These are phyloP conservation scores for Phytopythium chamaehyphon DNA, from an alignment of 352 stramenopile genomes.

Conservation along the genomic window DNA sequence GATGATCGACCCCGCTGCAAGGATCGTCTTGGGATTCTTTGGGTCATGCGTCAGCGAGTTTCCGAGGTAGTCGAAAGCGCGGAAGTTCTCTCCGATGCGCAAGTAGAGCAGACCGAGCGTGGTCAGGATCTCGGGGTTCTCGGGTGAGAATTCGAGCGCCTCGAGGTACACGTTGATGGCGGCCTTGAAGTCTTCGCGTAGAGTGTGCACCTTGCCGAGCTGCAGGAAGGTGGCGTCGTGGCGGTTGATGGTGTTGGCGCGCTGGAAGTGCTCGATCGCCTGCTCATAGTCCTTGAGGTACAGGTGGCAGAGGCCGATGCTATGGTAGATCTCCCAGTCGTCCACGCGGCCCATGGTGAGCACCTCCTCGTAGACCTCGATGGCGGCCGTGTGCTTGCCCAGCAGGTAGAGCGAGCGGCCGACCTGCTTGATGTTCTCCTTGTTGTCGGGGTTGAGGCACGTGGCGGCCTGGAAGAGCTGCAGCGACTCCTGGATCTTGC, in stretches of 20 bases:
- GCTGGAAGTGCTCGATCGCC: conserved; percentile 85
- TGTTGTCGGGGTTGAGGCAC: conserved; percentile 90
- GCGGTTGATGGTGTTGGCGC: conserved; percentile 89
- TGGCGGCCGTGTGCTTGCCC: conserved; percentile 87
- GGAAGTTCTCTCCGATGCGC: conserved; percentile 86
- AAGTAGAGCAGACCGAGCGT: conserved; percentile 90
- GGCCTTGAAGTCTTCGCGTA: conserved; percentile 80
- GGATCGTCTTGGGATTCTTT: conserved; percentile 89
- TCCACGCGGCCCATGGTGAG: conserved; percentile 71
- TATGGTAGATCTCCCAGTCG: conserved; percentile 93
- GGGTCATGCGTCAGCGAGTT: conserved; percentile 92
- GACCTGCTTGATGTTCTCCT: conserved; percentile 91
- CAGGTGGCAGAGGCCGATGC: conserved; percentile 89
- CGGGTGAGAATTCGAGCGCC: conserved; percentile 91
- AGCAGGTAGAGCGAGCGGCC: conserved; percentile 75
- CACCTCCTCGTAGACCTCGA: conserved; percentile 91
- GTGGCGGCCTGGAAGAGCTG: conserved; percentile 91
- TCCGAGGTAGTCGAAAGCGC: conserved; percentile 92
- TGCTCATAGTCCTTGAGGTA: conserved; percentile 91
- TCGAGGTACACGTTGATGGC: conserved; percentile 90
- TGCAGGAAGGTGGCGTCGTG: conserved; percentile 92
- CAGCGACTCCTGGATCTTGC: conserved; percentile 87
- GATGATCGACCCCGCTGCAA: conserved; percentile 91
- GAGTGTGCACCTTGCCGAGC: conserved; percentile 85
- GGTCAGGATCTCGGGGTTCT: conserved; percentile 91